Base-by-base conservation (phyloP, 345 rosid genomes). In the Punica granatum region DNA sequence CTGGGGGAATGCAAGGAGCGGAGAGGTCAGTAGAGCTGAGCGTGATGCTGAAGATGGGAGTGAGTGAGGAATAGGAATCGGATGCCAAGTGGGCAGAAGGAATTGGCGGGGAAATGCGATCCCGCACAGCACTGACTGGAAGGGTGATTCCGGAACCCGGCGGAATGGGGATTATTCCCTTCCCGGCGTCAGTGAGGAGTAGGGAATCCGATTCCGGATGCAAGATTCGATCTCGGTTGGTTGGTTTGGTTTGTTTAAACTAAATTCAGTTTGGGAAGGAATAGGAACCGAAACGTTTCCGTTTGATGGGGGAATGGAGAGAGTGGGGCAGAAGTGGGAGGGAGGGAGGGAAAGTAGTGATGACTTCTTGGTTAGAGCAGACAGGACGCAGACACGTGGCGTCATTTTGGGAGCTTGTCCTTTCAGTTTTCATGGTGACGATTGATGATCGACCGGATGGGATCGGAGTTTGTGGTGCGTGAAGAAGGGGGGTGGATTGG, bases 21-120 rank as follows among this genome's bases (percentile, higher is more conserved):
- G 56, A n/a, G 58, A 34, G 30, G 42, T 26, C 37, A 37, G 39
- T 39, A 9, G n/a, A 32, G 42, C 18, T 59, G 75, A n/a, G n/a
- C 25, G 49, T 19, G 46, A 30, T 7, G 48, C 37, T 1, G 43
- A 66, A 35, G 49, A 31, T 21, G 35, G 44, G 44, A n/a, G n/a
- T n/a, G n/a, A n/a, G 31, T 42, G 36, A 41, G 41, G 92, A 82
- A 76, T 82, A 78, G 28, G 78, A 81, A 86, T 68, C 86, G 32
- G 69, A 72, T 62, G 67, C 73, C 26, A 42, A 33, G 36, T n/a
- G 37, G 34, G 53, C 25, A 32, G 34, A 39, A 25, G 62, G 6
- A 16, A 31, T 68, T 68, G 64, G 28, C 46, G 49, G 33, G 63
- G 42, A 54, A 42, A 67, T 67, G 53, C 46, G 69, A 59, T 59